These are phyloP conservation scores for Gliomastix tumulicola DNA, from an alignment of 2,329 filamentous ascomycete species.

Conservation along the genomic window DNA sequence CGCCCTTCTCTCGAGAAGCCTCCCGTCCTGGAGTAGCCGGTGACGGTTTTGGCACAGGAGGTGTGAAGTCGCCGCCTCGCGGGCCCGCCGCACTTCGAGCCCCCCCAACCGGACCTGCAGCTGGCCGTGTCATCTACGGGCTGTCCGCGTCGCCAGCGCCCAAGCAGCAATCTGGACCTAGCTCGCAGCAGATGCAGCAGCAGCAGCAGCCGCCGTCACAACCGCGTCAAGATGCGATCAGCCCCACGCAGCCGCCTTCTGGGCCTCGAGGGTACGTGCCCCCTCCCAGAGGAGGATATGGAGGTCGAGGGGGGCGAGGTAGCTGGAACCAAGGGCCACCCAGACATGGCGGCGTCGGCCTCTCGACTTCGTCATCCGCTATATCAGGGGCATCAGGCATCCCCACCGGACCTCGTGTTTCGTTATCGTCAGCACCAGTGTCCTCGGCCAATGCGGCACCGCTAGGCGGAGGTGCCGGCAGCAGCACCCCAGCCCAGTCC, in stretches of 20 bases:
- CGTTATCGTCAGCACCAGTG: conserved; percentile 20
- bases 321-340: conserved; percentile 30
- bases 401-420: conserved; percentile 42
- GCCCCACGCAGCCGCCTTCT: conserved; percentile 42
- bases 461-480: too few relatives aligned
- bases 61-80: conserved; percentile 40
- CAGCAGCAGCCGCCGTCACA: conserved; percentile 25
- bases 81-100: conserved; percentile 46
- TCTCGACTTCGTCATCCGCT: conserved; percentile 30
- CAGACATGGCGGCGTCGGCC: conserved; percentile 23
- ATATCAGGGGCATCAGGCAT: conserved; percentile 31
- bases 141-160: too few relatives aligned
- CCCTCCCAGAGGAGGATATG: conserved; percentile 34
- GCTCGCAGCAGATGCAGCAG: conserved; percentile 29
- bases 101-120: conserved; percentile 37
- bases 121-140: too few relatives aligned
- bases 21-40: too few relatives aligned
- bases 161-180: conserved; percentile 26
- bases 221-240: conserved; percentile 30
- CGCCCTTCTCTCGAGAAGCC: too few relatives aligned
- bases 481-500: conserved; percentile 34
- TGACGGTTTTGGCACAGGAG: too few relatives aligned
- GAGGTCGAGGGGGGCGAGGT: conserved; percentile 36
- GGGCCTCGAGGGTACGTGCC: conserved; percentile 48
- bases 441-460: too few relatives aligned